A percentile compares a stretch with the other conserved stretches of the same genome.
Conservation (phyloP, 352 stramenopile genomes). For the Globisporangium ultimum region DNA sequence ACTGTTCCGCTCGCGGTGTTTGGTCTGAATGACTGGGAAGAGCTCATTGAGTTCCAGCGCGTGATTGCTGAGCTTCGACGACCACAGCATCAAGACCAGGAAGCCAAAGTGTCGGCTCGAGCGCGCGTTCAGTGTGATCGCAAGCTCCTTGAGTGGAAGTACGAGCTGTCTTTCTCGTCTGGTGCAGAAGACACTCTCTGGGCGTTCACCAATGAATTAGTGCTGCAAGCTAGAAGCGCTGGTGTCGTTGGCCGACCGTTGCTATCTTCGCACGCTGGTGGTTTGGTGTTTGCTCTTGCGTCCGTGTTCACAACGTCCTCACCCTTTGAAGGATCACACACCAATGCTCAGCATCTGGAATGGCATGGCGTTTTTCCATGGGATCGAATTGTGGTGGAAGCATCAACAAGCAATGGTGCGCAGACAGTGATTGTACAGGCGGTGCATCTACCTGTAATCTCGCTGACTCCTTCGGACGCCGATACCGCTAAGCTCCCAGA, state of each 20-base stretch:
- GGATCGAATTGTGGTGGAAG: conserved; percentile 12
- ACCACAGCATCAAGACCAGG: conserved; percentile 12
- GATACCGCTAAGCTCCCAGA: not conserved
- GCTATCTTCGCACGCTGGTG: conserved; percentile 12
- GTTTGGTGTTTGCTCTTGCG: conserved; percentile 16
- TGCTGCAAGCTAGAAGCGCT: conserved; percentile 42
- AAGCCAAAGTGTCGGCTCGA: conserved; percentile 19
- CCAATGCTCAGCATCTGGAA: conserved; percentile 4
- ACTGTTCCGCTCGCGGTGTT: conserved; percentile 45
- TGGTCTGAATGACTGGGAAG: conserved; percentile 40
- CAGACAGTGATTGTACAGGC: conserved; percentile 15
- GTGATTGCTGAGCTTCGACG: conserved; percentile 28
- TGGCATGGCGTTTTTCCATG: conserved; percentile 13
- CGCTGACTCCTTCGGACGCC: not conserved
- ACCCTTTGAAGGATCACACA: conserved; percentile 7
- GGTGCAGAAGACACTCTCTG: conserved; percentile 38
- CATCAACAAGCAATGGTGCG: not conserved
- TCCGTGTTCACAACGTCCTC: conserved; percentile 14
- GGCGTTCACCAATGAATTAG: conserved; percentile 35
- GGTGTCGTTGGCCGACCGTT: conserved; percentile 29
- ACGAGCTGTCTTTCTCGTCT: conserved; percentile 29
- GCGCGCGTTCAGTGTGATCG: conserved; percentile 20
- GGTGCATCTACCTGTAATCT: conserved; percentile 20
- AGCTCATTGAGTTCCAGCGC: conserved; percentile 45
- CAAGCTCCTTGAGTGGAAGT: conserved; percentile 24